Evolutionary conservation across 345 rosid genomes (phyloP).

Genomic region (Boechera divaricarpa): DNA sequence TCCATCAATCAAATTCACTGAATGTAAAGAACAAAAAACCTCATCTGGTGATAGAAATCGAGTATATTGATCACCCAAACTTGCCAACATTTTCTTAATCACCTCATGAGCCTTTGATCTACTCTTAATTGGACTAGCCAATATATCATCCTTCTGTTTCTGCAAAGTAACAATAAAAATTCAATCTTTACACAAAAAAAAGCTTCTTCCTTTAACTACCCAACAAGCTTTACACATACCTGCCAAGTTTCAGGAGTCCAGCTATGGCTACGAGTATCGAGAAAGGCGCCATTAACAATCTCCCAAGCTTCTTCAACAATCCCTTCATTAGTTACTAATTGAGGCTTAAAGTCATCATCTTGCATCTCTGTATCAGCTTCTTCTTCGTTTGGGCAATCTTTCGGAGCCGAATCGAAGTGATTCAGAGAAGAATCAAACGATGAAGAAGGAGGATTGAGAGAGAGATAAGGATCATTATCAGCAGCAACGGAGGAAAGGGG

Average conservation of each 20-base stretch:
- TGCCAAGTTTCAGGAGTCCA: slow-evolving; percentile 83
- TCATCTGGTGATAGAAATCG: slow-evolving; percentile 86
- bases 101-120: slow-evolving; percentile 85
- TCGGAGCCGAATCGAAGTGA: slow-evolving; percentile 43
- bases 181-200: slow-evolving; percentile 14
- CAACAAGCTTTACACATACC: slow-evolving; percentile 45
- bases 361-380: slow-evolving; percentile 51
- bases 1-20: slow-evolving; percentile 26
- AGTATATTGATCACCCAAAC: slow-evolving; percentile 91
- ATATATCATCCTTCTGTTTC: slow-evolving; percentile 72
- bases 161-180: slow-evolving; percentile 36
- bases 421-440: slow-evolving; percentile 39
- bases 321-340: slow-evolving; percentile 58
- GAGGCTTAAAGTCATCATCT: slow-evolving; percentile 47
- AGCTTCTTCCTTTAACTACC: slow-evolving; percentile 25
- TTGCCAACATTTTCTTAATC: slow-evolving; percentile 75
- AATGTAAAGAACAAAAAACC: slow-evolving; percentile 49
- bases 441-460: slow-evolving; percentile 37
- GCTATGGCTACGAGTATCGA: slow-evolving; percentile 54
- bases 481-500: slow-evolving; percentile 53
- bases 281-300: slow-evolving; percentile 77
- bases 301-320: slow-evolving; percentile 96
- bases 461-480: slow-evolving; percentile 47
- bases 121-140: slow-evolving; percentile 60
- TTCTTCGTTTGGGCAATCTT: slow-evolving; percentile 61